A percentile compares a stretch with the other conserved stretches of the same genome.
Evolutionary conservation across 306 rosid species (phyloP).

Genomic region (Quercus dentata): DNA sequence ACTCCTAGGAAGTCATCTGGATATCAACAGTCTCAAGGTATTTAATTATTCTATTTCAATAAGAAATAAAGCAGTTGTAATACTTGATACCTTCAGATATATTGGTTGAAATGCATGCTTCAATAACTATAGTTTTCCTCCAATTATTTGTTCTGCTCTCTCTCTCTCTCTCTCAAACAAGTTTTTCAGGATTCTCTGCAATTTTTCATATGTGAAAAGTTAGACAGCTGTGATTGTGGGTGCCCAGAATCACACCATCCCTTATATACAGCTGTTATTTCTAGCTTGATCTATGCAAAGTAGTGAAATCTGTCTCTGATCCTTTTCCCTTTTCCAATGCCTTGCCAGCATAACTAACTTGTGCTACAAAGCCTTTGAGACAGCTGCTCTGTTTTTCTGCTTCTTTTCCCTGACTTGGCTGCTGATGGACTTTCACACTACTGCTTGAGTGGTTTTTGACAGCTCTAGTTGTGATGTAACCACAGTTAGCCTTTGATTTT

Average conservation of each 20-base stretch:
- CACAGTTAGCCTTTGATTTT: background rate
- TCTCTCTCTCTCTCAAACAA: background rate
- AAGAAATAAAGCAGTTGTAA: background rate
- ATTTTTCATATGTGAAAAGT: background rate
- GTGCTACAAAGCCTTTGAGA: background rate
- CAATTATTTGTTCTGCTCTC: background rate
- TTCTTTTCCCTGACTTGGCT: background rate
- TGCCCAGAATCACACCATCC: background rate
- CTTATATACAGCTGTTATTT: background rate
- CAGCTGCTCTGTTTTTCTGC: background rate
- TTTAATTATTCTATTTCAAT: conserved; percentile 8
- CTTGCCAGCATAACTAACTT: background rate
- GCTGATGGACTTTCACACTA: background rate
- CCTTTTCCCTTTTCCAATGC: background rate
- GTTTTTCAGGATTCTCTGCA: background rate
- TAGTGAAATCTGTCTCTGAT: background rate
- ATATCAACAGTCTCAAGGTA: conserved; percentile 73
- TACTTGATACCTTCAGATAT: background rate
- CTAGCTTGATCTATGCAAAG: background rate
- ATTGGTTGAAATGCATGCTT: background rate
- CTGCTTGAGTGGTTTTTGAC: background rate
- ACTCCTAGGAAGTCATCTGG: conserved; percentile 94
- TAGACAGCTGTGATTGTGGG: background rate
- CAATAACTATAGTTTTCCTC: background rate
- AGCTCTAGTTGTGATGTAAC: background rate